These are phyloP conservation scores for Beauveria bassiana DNA, from an alignment of 2,329 filamentous ascomycete genomes.

Conservation along the genomic window DNA sequence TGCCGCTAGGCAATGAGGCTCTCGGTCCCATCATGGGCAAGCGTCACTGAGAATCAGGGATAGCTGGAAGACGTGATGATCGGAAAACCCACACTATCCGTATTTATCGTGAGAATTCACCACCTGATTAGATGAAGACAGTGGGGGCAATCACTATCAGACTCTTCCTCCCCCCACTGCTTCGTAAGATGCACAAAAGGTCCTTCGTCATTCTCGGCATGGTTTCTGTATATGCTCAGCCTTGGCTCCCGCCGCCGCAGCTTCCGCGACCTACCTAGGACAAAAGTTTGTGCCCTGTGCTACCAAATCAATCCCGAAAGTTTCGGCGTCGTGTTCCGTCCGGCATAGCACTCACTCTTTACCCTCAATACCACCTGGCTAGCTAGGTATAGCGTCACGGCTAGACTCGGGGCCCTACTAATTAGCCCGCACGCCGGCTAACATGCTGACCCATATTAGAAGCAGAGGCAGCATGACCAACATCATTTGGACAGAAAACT, in stretches of 20 bases:
- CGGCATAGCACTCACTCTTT: background rate
- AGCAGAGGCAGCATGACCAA: background rate
- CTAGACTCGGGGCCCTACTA: background rate
- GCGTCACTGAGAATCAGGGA: background rate
- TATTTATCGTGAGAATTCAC: background rate
- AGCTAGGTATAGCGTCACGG: background rate
- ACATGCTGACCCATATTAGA: too few relatives aligned
- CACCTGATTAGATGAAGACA: background rate
- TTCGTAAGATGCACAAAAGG: slow-evolving; percentile 1
- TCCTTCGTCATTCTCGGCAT: background rate
- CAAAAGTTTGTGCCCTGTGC: background rate
- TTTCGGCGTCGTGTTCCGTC: background rate
- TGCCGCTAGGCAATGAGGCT: background rate
- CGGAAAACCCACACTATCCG: background rate
- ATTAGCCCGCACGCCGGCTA: background rate
- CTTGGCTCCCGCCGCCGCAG: background rate
- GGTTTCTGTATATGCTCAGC: background rate
- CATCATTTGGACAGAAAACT: too few relatives aligned
- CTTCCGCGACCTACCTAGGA: background rate
- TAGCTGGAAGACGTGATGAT: background rate
- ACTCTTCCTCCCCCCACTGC: background rate
- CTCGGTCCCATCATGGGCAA: background rate
- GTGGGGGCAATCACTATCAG: background rate
- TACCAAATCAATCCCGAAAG: background rate
- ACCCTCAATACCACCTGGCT: background rate